Base-by-base conservation (phyloP, 2,329 filamentous ascomycete genomes). In the Huntiella abstrusa region DNA sequence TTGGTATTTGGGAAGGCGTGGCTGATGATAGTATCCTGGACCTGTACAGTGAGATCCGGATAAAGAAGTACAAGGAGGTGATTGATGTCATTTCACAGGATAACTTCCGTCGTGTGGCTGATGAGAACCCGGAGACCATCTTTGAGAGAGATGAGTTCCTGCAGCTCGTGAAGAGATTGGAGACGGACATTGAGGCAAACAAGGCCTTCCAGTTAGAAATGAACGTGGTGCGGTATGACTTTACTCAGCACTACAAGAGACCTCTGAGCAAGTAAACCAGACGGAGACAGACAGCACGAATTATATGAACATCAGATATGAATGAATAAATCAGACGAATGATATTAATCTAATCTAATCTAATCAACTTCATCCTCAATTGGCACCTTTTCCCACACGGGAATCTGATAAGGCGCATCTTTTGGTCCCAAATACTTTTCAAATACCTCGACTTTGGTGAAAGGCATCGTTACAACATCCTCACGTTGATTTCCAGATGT, bases 21-120 rank as follows among this genome's bases (percentile, higher is more conserved):
- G 64, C 64, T 1, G 63, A 66, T 46, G 64, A 63, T 40, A 57
- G 56, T 0, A 67, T 68, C 47, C 53, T 68, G 12, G 64, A 66
- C 10, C 6, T 67, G 17, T 68, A 68, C 55, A 63, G 61, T 51
- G 60, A 66, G 55, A 64, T 64, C 57, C 56, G 65, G 15, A 63
- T 63, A 35, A 62, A 66, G 50, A 66, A 66, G 58, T 68, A 60
- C 58, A 58, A 59, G 57, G 61, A 56, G 1, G 51, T 67, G 37
- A 67, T 67, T 52, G 57, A 68, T 51, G 61, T 61, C 3, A 57
- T 65, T 12, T 66, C 64, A 15, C 57, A 59, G 49, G 60, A 60
- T 49, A 68, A 68, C 49, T 67, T 68, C 52, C 53, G 60, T 11
- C 57, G 64, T 19, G 64, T 68, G 11, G 60, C 59, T 4, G 63